Conservation (phyloP, 257 asterid genomes). For the Thymus quinquecostatus region DNA sequence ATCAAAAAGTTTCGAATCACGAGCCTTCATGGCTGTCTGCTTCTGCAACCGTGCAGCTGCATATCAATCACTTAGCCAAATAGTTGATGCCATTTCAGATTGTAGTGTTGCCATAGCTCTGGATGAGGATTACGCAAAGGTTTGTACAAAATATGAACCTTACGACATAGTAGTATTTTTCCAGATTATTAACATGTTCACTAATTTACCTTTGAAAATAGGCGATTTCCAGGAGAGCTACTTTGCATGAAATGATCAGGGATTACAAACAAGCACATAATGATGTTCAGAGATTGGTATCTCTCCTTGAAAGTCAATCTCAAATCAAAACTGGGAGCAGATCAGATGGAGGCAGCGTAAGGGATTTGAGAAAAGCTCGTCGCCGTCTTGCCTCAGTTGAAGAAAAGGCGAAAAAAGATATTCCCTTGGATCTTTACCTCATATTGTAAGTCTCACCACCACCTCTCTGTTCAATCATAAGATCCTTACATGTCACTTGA, state of each 20-base stretch:
- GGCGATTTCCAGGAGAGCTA: conserved; percentile 96
- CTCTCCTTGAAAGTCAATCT: conserved; percentile 67
- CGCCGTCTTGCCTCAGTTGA: conserved; percentile 62
- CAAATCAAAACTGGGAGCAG: conserved; percentile 47
- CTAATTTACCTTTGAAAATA: conserved; percentile 33
- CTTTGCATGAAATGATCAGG: conserved; percentile 86
- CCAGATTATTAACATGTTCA: conserved; percentile 3
- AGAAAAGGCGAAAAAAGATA: conserved; percentile 67
- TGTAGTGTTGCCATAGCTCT: conserved; percentile 94
- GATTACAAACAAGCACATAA: conserved; percentile 75
- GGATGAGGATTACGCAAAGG: conserved; percentile 78
- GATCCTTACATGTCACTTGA: too few species aligned
- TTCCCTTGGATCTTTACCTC: conserved; percentile 72
- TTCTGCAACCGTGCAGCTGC: conserved; percentile 99
- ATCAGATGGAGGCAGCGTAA: conserved; percentile 57
- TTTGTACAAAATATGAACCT: conserved; percentile 34
- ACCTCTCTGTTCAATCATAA: too few species aligned
- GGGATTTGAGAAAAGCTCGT: conserved; percentile 68
- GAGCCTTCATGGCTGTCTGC: conserved; percentile 89
- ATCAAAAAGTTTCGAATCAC: conserved; percentile 74
- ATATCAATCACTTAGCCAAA: conserved; percentile 76
- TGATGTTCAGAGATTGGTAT: conserved; percentile 70
- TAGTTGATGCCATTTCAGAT: conserved; percentile 90
- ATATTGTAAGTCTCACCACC: conserved; percentile 65
- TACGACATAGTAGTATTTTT: background rate